Percentiles rank a stretch among this genome's conserved stretches.
Evolutionary conservation across 495 filamentous ascomycete genomes (phyloP).

Genomic region (Annulohypoxylon nitens): DNA sequence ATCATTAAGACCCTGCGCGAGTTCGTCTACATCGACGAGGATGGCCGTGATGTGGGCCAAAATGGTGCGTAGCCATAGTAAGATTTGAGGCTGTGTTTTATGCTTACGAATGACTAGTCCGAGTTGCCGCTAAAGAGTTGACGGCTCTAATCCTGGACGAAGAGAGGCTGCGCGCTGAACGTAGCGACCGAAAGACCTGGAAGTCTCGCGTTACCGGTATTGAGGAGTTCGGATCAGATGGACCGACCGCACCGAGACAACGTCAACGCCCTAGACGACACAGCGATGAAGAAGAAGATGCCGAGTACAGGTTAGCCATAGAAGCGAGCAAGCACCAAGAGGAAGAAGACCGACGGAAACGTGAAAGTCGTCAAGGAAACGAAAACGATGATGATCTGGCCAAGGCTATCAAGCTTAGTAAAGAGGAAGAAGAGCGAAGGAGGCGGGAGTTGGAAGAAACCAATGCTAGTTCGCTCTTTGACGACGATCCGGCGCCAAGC

Average conservation of each 20-base stretch:
- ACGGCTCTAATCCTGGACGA: slow-evolving; percentile 95
- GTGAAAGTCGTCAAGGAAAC: slow-evolving; percentile 75
- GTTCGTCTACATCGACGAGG: slow-evolving; percentile 96
- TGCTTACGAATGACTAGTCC: slow-evolving; percentile 70
- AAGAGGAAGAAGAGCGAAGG: slow-evolving; percentile 90
- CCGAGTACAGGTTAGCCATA: slow-evolving; percentile 91
- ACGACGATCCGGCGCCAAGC: slow-evolving; percentile 76
- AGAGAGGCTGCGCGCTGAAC: slow-evolving; percentile 90
- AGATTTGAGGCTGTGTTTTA: background rate
- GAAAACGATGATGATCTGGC: slow-evolving; percentile 83
- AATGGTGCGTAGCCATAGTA: slow-evolving; percentile 71
- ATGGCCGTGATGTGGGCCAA: slow-evolving; percentile 92
- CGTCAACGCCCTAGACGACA: slow-evolving; percentile 60
- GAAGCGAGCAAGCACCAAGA: slow-evolving; percentile 97
- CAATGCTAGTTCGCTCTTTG: slow-evolving; percentile 89
- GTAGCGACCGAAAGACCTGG: slow-evolving; percentile 93
- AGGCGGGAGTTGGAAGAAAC: slow-evolving; percentile 89
- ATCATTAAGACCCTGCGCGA: slow-evolving; percentile 98
- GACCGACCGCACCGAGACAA: slow-evolving; percentile 46
- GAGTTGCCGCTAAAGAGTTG: slow-evolving; percentile 95
- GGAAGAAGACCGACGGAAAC: slow-evolving; percentile 87
- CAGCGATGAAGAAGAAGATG: slow-evolving; percentile 83
- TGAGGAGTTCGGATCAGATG: slow-evolving; percentile 76
- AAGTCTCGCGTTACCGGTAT: slow-evolving; percentile 95
- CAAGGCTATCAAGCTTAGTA: slow-evolving; percentile 95